Evolutionary conservation across 2,329 filamentous ascomycete species (phyloP).

Genomic region (Cephalotrichum gorgonifer): DNA sequence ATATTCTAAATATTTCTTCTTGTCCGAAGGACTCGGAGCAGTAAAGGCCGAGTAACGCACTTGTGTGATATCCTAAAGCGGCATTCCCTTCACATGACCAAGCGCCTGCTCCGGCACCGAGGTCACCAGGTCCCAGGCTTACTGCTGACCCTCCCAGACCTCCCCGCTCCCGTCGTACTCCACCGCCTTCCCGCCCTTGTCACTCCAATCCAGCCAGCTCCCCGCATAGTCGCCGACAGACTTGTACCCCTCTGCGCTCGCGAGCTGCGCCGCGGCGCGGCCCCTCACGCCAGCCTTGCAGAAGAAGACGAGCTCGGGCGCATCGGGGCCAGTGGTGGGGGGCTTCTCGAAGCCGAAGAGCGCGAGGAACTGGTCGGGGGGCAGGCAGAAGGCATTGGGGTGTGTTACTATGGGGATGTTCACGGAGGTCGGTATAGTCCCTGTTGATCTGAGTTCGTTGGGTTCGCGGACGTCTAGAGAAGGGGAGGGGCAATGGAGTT

Average conservation of each 20-base stretch:
- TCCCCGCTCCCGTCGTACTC: background rate
- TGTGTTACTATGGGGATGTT: constrained; percentile 72
- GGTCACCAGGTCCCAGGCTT: too few species aligned
- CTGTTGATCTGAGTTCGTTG: constrained; percentile 49
- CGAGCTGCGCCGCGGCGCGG: constrained; percentile 64
- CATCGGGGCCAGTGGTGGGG: constrained; percentile 22
- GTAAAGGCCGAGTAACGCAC: background rate
- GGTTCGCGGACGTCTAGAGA: constrained; percentile 61
- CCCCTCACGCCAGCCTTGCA: constrained; percentile 88
- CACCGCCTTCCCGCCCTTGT: constrained; percentile 45
- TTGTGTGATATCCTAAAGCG: too few species aligned
- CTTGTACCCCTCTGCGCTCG: constrained; percentile 64
- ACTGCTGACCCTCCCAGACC: background rate
- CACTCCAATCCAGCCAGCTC: constrained; percentile 75
- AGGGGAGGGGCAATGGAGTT: background rate
- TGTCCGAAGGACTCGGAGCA: background rate
- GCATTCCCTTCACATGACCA: too few species aligned
- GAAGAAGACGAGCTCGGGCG: constrained; percentile 65
- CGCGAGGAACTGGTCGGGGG: constrained; percentile 70
- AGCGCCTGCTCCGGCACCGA: too few species aligned
- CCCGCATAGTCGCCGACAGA: constrained; percentile 63
- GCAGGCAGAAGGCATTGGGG: constrained; percentile 70
- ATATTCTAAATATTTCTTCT: background rate
- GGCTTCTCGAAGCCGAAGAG: constrained; percentile 69
- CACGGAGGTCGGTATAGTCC: constrained; percentile 68